A percentile compares a stretch with the other conserved stretches of the same genome.
These are phyloP conservation scores for Clitopilus passeckerianus DNA, from an alignment of 768 basidiomycete genomes.

Conservation along the genomic window DNA sequence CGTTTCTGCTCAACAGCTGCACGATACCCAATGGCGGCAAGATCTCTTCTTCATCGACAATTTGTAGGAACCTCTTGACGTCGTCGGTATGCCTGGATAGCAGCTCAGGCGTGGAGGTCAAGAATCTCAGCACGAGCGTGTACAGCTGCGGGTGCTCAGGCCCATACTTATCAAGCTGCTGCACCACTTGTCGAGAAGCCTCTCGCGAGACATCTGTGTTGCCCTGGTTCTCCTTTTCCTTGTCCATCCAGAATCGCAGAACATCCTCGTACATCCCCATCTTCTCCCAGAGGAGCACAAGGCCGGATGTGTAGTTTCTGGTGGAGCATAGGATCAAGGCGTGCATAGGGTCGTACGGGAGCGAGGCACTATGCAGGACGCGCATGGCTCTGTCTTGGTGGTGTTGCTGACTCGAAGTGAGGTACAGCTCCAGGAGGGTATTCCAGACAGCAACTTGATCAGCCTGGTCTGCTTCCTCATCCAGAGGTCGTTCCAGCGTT, in stretches of 20 bases:
- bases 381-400: slow-evolving; percentile 57
- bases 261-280: slow-evolving; percentile 97
- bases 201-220: slow-evolving; percentile 10
- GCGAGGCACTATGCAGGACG: slow-evolving; percentile 52
- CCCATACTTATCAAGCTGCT: slow-evolving; percentile 73
- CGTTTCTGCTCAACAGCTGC: slow-evolving; percentile 83
- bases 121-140: slow-evolving; percentile 81
- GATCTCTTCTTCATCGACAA: slow-evolving; percentile 76
- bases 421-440: slow-evolving; percentile 89
- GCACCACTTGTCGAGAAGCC: slow-evolving; percentile 59
- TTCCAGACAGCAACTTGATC: slow-evolving; percentile 90
- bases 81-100: slow-evolving; percentile 69
- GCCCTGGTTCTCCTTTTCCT: slow-evolving; percentile 34
- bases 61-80: slow-evolving; percentile 63
- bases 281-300: slow-evolving; percentile 89
- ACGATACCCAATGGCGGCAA: slow-evolving; percentile 89
- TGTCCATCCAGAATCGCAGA: slow-evolving; percentile 88
- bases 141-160: slow-evolving; percentile 68
- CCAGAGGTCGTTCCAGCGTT: slow-evolving; percentile 18
- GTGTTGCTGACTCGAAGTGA: slow-evolving; percentile 45
- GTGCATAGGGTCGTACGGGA: slow-evolving; percentile 86
- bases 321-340: slow-evolving; percentile 94
- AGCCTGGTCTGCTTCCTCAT: slow-evolving; percentile 46
- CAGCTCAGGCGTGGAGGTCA: slow-evolving; percentile 77
- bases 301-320: slow-evolving; percentile 72